Evolutionary conservation across 2,329 filamentous ascomycete genomes (phyloP), one percentile per base, ranked within the genome.

Genomic region (Pseudogymnoascus sp.): DNA sequence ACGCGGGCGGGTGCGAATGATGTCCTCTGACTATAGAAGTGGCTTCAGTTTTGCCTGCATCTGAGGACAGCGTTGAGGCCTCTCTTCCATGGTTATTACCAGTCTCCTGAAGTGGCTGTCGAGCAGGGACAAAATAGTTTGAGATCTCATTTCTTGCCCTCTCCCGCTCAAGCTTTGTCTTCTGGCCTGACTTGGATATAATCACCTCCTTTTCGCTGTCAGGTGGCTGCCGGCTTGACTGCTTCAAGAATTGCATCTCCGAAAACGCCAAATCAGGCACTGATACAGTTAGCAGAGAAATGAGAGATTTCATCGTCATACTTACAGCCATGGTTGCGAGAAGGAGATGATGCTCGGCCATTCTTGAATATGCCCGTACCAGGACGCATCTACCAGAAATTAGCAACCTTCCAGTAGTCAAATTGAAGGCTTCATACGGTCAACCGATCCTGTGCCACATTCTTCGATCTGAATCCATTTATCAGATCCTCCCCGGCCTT

Each of bases 231-330:
- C 63, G 64, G 35, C 65, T 70, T 60, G 68, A 64, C 3, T 71
- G 65, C 59, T 72, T 73, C 21, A 80, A 72, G 65, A 82, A 80
- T 7, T 75, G 70, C 77, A 83, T 81, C 60, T 80, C 75, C 26
- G 82, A 82, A 65, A 83, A 85, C 1, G 75, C 74, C 17, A 85
- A 75, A 64, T 85, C 82, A 4, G 78, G 72, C 29, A 83, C 83
- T 84, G 64, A 46, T 19, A 23, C 9, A 31, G 37, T 67, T 21
- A 61, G 40, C n/a, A 26, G 26, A 26, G 35, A 21, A 21, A 37
- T 64, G 59, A 19, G 17, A 40, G 10, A 7, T 37, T 31, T n/a
- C 15, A 1, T 17, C 13, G 56, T 13, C 26, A 19, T 46, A 71
- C 77, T 70, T 71, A 79, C 78, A 64, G 6, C 76, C 76, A 60